These are phyloP conservation scores for Cicer arietinum DNA, from an alignment of 306 rosid genomes.

Conservation along the genomic window DNA sequence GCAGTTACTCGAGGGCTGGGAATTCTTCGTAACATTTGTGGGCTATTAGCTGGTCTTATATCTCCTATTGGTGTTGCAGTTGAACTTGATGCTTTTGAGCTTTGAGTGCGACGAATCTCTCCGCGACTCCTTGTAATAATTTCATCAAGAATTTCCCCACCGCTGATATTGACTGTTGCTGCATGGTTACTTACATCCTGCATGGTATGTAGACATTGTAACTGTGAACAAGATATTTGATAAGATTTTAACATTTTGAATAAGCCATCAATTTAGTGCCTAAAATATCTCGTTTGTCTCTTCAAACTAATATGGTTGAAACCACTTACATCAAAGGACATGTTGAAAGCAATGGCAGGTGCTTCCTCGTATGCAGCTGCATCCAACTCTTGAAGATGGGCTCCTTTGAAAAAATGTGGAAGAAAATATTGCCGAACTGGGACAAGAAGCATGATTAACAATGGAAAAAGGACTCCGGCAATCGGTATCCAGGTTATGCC, in stretches of 20 bases:
- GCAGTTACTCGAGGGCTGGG: constrained; percentile 64
- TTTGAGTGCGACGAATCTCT: constrained; percentile 73
- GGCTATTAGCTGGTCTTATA: constrained; percentile 64
- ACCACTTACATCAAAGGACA: constrained; percentile 72
- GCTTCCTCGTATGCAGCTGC: constrained; percentile 92
- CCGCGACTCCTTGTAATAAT: constrained; percentile 91
- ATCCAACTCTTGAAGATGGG: constrained; percentile 92
- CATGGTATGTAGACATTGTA: constrained; percentile 16
- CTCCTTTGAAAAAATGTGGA: constrained; percentile 81
- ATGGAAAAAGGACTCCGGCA: constrained; percentile 93
- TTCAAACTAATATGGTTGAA: constrained; percentile 26
- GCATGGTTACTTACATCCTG: constrained; percentile 68
- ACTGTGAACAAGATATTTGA: constrained; percentile 23
- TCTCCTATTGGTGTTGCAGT: constrained; percentile 64
- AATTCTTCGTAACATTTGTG: constrained; percentile 45
- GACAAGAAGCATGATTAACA: constrained; percentile 97
- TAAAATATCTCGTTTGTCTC: too few species aligned
- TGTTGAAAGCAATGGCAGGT: constrained; percentile 78
- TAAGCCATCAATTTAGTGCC: too few species aligned
- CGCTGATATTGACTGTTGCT: constrained; percentile 54
- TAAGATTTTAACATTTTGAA: background rate
- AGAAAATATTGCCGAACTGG: constrained; percentile 88
- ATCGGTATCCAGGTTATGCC: constrained; percentile 96
- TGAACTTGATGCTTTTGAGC: constrained; percentile 77
- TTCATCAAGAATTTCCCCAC: constrained; percentile 89